Evolutionary conservation across 208 protist genomes (phyloP).

Genomic region (Crithidia bombi): DNA sequence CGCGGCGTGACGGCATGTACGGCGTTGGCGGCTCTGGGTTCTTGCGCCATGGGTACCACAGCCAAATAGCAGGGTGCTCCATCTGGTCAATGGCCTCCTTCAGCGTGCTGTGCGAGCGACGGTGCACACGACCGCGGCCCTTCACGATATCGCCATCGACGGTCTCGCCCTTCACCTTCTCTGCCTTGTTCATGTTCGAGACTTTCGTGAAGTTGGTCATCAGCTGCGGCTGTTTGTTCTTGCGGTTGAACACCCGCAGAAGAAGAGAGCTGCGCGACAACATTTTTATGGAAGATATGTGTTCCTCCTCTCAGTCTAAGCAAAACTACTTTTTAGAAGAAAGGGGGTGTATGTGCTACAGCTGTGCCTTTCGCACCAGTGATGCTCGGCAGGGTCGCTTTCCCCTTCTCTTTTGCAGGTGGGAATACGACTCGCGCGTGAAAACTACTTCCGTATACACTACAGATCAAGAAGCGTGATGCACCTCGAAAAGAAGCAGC

Average conservation of each 20-base stretch:
- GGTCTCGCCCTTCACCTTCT: constrained; percentile 76
- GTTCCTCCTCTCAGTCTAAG: too few species aligned
- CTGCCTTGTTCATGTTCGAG: constrained; percentile 80
- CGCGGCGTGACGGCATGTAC: constrained; percentile 85
- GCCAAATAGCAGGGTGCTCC: constrained; percentile 92
- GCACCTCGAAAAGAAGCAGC: too few species aligned
- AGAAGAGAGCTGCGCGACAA: constrained; percentile 41
- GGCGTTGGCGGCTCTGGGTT: constrained; percentile 91
- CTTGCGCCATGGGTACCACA: constrained; percentile 94
- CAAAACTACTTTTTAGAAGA: too few species aligned
- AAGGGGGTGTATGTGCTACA: too few species aligned
- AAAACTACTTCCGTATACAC: too few species aligned
- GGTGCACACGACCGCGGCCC: constrained; percentile 80
- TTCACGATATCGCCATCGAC: constrained; percentile 83
- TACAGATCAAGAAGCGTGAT: too few species aligned
- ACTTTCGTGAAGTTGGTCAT: constrained; percentile 81
- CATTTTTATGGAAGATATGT: constrained; percentile 33
- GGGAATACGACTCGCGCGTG: too few species aligned
- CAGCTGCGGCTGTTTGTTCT: constrained; percentile 72
- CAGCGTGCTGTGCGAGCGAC: constrained; percentile 80
- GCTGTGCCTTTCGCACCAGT: too few species aligned
- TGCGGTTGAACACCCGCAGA: constrained; percentile 58
- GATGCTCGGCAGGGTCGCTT: too few species aligned
- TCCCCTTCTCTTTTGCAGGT: too few species aligned
- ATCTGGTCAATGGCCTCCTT: constrained; percentile 84